These are phyloP conservation scores for Auxenochlorella pyrenoidosa DNA, from an alignment of 139 green algal species.

Conservation along the genomic window DNA sequence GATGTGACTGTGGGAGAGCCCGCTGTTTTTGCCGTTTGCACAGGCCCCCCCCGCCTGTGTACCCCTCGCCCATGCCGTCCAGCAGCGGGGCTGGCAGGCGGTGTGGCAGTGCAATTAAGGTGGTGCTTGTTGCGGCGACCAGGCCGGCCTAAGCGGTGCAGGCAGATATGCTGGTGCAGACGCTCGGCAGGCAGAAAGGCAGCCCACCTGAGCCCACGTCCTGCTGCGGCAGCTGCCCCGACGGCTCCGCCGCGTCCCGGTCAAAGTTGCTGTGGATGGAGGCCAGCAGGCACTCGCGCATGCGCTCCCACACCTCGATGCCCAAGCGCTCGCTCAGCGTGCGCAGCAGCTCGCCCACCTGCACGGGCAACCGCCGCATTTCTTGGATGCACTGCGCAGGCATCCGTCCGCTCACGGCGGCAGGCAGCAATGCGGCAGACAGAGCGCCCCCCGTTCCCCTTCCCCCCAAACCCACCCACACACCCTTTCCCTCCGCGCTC, in stretches of 20 bases:
- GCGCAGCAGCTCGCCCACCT: slow-evolving; percentile 58
- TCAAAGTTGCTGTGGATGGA: slow-evolving; percentile 76
- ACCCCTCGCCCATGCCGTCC: not conserved
- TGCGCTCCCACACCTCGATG: slow-evolving; percentile 50
- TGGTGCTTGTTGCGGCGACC: too few species aligned
- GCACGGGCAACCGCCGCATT: not conserved
- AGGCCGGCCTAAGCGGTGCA: not conserved
- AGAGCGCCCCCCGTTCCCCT: too few species aligned
- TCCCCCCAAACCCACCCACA: too few species aligned
- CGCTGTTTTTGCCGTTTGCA: too few species aligned
- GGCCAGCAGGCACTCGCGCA: slow-evolving; percentile 51
- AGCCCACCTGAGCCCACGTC: slow-evolving; percentile 21
- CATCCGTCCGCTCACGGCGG: not conserved
- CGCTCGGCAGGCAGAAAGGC: not conserved
- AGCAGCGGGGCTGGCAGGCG: too few species aligned
- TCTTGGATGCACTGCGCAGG: too few species aligned
- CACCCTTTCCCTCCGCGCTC: not conserved
- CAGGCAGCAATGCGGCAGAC: not conserved
- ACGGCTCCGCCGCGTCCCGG: slow-evolving; percentile 9
- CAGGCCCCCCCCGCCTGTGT: too few species aligned
- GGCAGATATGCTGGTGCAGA: not conserved
- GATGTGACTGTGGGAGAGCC: too few species aligned
- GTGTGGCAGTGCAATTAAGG: too few species aligned
- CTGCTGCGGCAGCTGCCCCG: slow-evolving; percentile 27
- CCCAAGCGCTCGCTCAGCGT: slow-evolving; percentile 56